These are phyloP conservation scores for Fragaria ananassa DNA, from an alignment of 306 rosid species.

Conservation along the genomic window DNA sequence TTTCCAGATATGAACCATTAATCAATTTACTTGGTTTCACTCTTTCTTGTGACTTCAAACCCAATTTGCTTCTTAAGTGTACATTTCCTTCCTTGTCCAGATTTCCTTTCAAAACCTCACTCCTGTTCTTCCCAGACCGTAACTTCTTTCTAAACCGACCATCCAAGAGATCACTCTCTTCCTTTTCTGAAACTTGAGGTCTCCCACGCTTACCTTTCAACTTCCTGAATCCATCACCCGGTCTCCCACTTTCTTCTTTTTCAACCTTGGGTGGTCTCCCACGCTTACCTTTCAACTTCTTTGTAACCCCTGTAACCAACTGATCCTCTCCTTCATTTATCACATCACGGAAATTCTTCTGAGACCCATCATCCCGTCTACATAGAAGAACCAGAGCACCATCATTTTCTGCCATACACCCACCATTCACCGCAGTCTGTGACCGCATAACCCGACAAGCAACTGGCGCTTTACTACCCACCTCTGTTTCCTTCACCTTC, in stretches of 20 bases:
- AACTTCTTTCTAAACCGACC: conserved; percentile 21
- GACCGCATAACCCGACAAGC: conserved; percentile 65
- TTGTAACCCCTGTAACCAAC: neutral
- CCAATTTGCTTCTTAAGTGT: conserved; percentile 14
- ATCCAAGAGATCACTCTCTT: conserved; percentile 2
- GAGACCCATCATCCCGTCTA: conserved; percentile 14
- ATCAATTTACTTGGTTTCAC: conserved; percentile 22
- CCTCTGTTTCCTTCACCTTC: conserved; percentile 30
- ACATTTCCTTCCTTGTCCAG: conserved; percentile 30
- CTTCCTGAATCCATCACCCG: conserved; percentile 2
- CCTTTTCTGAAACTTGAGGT: conserved; percentile 5
- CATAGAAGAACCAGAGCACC: conserved; percentile 11
- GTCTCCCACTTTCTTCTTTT: conserved; percentile 11
- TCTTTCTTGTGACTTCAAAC: conserved; percentile 26
- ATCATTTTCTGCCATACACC: conserved; percentile 28
- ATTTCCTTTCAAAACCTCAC: conserved; percentile 25
- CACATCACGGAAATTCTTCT: neutral
- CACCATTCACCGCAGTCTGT: conserved; percentile 32
- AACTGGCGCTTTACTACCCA: conserved; percentile 24
- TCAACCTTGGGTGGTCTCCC: conserved; percentile 6
- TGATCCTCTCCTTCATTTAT: neutral
- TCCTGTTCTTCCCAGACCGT: conserved; percentile 15
- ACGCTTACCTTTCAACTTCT: neutral
- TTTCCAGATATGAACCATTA: conserved; percentile 23
- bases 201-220: conserved; percentile 1